Evolutionary conservation across 805 yeast genomes (phyloP).

Genomic region (Saccharomycopsis guyanensis): DNA sequence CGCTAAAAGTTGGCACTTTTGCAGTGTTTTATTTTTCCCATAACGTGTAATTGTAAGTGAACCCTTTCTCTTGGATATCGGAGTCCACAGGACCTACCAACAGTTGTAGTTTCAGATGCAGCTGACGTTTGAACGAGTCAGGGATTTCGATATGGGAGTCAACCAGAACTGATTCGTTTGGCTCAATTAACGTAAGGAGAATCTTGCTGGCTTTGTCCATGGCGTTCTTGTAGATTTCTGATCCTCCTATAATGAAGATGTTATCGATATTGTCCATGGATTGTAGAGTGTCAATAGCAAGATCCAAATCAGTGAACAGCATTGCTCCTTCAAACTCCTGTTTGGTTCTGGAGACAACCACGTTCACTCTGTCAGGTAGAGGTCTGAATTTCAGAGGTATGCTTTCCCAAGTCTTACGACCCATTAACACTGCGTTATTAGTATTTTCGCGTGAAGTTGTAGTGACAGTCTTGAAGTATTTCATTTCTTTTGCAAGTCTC

Average conservation of each 20-base stretch:
- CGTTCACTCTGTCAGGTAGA: conserved; percentile 63
- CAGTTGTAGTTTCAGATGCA: conserved; percentile 31
- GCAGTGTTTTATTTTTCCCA: conserved; percentile 36
- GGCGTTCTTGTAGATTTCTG: conserved; percentile 66
- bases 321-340: conserved; percentile 24
- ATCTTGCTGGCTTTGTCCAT: conserved; percentile 43
- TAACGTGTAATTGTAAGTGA: conserved; percentile 50
- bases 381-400: conserved; percentile 84
- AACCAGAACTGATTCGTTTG: conserved; percentile 39
- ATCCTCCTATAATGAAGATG: conserved; percentile 88
- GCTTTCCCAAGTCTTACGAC: conserved; percentile 92
- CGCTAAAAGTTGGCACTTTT: neutral
- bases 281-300: conserved; percentile 33
- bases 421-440: conserved; percentile 86
- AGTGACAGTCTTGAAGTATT: conserved; percentile 74
- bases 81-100: conserved; percentile 30
- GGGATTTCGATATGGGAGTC: conserved; percentile 57
- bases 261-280: conserved; percentile 36
- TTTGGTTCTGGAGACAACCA: conserved; percentile 53
- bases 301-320: conserved; percentile 36
- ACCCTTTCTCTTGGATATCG: conserved; percentile 40
- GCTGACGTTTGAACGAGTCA: conserved; percentile 28
- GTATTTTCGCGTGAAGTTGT: conserved; percentile 27
- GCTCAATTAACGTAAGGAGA: conserved; percentile 60
- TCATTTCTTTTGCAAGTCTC: conserved; percentile 78